Evolutionary conservation across 805 yeast genomes (phyloP), one percentile per base, ranked within the genome.

Genomic region (Brettanomyces anomalus): DNA sequence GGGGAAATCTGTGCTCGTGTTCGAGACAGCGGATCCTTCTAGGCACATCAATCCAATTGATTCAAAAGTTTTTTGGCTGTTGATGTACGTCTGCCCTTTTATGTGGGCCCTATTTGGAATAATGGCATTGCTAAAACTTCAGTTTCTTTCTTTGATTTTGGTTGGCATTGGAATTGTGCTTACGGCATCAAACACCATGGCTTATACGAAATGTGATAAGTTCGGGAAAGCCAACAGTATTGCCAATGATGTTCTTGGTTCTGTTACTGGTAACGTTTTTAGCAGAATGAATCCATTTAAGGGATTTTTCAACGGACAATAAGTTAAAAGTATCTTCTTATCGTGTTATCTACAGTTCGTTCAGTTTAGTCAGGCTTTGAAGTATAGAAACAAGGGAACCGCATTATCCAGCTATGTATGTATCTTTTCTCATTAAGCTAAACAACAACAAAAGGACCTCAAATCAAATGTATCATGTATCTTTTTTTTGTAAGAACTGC

Each of bases 141-240:
- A 87, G 56, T 74, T 90, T 49, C 65, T 84, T 35, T 74, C 81
- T 53, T 66, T 82, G 48, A 65, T 81, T 21, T 61, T 85, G 36
- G 81, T 84, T 4, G 58, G 66, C 4, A 77, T 89, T 43, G 88
- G 94, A 1, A 58, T 85, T 8, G 73, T 79, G 3, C 69, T 90
- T 47, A 83, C 93, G 0, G 56, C 79, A 37, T 85, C 94, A 40
- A 90, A 90, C 59, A 81, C 95, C 1, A 69, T 86, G 66, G 97
- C 97, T 0, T 90, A 85, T 63, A 85, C 95, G 20, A 75, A 85
- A 53, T 87, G 97, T 62, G 97, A 89, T 60, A 86, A 85, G 65
- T 90, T 89, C 64, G 86, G 95, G 40, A 83, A 79, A 57, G 95
- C 94, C 21, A 82, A 82, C 57, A 71, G 67, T 42, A 57, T 83